phyloP scores from a whole-genome alignment of 2,329 filamentous ascomycete species.

The Colletotrichum sp. region DNA sequence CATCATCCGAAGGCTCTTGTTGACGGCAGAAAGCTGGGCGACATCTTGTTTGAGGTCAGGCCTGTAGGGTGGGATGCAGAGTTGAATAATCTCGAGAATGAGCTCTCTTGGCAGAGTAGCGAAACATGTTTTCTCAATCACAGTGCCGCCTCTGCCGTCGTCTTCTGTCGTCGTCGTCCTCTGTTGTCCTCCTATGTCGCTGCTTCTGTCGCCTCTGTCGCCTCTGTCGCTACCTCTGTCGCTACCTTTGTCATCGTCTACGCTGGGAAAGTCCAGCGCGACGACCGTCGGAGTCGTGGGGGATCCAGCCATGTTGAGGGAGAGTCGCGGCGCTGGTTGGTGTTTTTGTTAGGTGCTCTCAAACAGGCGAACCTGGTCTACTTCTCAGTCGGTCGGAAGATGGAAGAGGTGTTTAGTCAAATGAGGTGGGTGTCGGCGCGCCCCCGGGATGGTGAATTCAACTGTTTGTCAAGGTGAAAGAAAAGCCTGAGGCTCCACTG shows the following conservation, averaged over 20 bases:
- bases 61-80: neutral
- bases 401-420: neutral
- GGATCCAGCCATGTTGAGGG: neutral
- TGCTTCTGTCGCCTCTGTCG: neutral
- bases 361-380: neutral
- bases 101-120: neutral
- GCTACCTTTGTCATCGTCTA: neutral
- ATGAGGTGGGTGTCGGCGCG: neutral
- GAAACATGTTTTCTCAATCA: neutral
- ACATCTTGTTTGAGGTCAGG: neutral
- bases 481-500: neutral
- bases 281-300: neutral
- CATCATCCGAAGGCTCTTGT: neutral
- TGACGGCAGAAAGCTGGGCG: neutral
- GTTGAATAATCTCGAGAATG: neutral
- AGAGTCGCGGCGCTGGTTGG: neutral
- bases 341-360: neutral
- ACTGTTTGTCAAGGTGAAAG: neutral
- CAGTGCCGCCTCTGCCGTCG: neutral
- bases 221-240: neutral
- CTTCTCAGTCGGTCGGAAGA: neutral
- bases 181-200: neutral
- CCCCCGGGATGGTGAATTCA: accelerated
- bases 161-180: neutral
- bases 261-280: neutral